phyloP scores from a whole-genome alignment of 2,329 filamentous ascomycete genomes.

The Colletotrichum magnum region DNA sequence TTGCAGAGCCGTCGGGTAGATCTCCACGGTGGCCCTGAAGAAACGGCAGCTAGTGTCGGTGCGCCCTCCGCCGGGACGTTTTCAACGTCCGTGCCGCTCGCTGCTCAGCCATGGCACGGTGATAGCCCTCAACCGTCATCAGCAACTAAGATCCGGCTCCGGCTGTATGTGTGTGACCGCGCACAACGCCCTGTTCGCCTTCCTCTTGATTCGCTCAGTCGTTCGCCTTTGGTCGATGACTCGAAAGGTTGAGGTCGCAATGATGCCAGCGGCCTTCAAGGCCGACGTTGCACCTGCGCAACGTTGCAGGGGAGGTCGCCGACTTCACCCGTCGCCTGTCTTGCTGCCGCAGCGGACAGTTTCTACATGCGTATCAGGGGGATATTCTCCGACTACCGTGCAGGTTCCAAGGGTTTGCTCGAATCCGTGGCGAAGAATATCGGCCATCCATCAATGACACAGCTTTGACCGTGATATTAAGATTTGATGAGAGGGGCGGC shows the following conservation, averaged over 20 bases:
- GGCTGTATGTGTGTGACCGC: background rate
- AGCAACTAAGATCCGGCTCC: conserved; percentile 1
- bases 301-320: conserved; percentile 11
- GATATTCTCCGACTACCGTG: conserved; percentile 32
- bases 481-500: conserved; percentile 22
- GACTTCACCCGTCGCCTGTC: conserved; percentile 20
- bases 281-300: conserved; percentile 24
- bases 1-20: conserved; percentile 29
- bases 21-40: conserved; percentile 18
- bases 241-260: background rate
- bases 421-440: conserved; percentile 18
- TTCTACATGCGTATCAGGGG: conserved; percentile 13
- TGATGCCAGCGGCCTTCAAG: background rate
- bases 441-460: background rate
- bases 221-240: conserved; percentile 16
- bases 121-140: conserved; percentile 15
- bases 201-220: background rate
- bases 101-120: conserved; percentile 31
- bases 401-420: conserved; percentile 20
- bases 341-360: conserved; percentile 3
- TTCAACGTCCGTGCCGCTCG: conserved; percentile 20
- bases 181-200: background rate
- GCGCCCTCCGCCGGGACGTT: conserved; percentile 14
- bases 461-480: background rate
- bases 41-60: conserved; percentile 12